Conservation (phyloP, 768 basidiomycete species). For the Plicaturopsis crispa region DNA sequence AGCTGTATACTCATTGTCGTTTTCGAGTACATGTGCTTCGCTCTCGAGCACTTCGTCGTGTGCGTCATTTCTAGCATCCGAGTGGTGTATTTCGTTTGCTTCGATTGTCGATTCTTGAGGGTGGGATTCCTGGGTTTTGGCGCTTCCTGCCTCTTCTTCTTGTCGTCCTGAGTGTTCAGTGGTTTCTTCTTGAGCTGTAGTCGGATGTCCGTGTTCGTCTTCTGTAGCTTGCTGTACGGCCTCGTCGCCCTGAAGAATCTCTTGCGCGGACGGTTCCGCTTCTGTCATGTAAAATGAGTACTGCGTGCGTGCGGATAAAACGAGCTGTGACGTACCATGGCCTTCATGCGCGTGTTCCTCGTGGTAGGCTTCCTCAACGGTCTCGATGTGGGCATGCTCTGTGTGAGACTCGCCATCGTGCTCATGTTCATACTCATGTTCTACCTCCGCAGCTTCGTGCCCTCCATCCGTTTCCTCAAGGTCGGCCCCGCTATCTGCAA, state of each 20-base stretch:
- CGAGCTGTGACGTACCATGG: no score
- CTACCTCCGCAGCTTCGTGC: neutral
- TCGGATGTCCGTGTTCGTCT: no score
- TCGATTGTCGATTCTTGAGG: neutral
- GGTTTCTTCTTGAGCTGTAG: no score
- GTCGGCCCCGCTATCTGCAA: no score
- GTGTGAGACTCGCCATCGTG: neutral
- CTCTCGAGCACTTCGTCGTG: neutral
- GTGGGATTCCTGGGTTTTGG: neutral
- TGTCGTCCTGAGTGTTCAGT: neutral
- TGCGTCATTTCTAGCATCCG: neutral
- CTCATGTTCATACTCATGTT: neutral
- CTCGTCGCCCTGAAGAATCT: no score
- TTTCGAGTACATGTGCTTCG: slow-evolving; percentile 10
- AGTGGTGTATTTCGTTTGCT: slow-evolving; percentile 9
- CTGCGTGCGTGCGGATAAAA: no score
- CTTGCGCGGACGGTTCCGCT: no score
- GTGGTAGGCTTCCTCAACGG: neutral
- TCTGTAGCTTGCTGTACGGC: no score
- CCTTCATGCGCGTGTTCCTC: neutral
- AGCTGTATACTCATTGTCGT: slow-evolving; percentile 15
- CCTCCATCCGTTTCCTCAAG: slow-evolving; percentile 9
- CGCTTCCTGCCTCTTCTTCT: neutral
- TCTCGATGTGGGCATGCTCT: neutral
- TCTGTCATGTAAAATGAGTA: no score